Conservation (phyloP, 345 rosid species). For the Bretschneidera sinensis region DNA sequence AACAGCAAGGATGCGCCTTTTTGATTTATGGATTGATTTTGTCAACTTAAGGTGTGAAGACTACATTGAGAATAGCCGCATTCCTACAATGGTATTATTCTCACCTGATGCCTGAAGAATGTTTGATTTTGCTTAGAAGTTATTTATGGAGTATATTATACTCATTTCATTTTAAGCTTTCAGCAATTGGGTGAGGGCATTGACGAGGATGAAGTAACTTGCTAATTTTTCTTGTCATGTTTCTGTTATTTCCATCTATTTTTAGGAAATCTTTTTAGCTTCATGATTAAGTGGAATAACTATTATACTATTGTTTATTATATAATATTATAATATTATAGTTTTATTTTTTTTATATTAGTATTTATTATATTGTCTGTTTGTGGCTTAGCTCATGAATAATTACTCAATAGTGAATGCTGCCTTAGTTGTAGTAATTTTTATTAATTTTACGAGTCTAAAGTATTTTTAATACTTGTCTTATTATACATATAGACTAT, state of each 20-base stretch:
- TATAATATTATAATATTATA: too few relatives aligned
- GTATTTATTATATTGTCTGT: too few relatives aligned
- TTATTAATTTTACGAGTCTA: too few relatives aligned
- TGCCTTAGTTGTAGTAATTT: too few relatives aligned
- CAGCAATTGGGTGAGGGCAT: too few relatives aligned
- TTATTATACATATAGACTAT: too few relatives aligned
- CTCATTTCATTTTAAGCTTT: not conserved
- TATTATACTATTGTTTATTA: too few relatives aligned
- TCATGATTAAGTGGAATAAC: not conserved
- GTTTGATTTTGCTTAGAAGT: not conserved
- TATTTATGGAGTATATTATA: not conserved
- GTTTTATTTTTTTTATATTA: too few relatives aligned
- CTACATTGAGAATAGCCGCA: conserved; percentile 76
- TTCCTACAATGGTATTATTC: conserved; percentile 68
- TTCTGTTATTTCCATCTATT: not conserved
- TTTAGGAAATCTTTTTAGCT: not conserved
- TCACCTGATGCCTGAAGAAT: not conserved
- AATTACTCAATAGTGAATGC: too few relatives aligned
- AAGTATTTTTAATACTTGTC: too few relatives aligned
- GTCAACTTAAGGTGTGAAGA: conserved; percentile 90
- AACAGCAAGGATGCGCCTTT: conserved; percentile 85
- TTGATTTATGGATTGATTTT: conserved; percentile 90
- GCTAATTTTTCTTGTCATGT: not conserved
- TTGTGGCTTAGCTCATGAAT: too few relatives aligned
- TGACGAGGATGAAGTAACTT: not conserved